Evolutionary conservation across 163 green algal species (phyloP).

Genomic region (Volvox carteri): DNA sequence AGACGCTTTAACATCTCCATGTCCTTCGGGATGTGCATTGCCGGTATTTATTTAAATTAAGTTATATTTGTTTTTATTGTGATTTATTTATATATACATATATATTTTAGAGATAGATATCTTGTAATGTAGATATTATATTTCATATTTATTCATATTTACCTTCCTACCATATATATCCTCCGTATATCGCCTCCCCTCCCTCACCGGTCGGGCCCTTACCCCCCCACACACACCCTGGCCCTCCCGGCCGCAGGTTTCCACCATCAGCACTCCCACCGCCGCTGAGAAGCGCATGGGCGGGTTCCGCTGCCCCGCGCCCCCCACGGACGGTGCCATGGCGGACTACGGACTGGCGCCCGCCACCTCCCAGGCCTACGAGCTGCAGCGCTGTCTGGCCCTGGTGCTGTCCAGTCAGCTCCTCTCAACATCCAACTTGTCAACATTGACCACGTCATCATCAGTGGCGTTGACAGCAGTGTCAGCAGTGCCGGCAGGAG

Average conservation of each 20-base stretch:
- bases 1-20: too few species aligned
- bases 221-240: too few species aligned
- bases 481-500: not conserved
- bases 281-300: slow-evolving; percentile 35
- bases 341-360: slow-evolving; percentile 24
- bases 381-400: slow-evolving; percentile 43
- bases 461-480: not conserved
- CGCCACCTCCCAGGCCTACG: slow-evolving; percentile 7
- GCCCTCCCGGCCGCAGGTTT: not conserved
- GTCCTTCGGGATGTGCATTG: too few species aligned
- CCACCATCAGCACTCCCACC: slow-evolving; percentile 39
- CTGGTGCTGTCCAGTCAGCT: slow-evolving; percentile 11
- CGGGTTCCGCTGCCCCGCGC: slow-evolving; percentile 30
- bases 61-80: too few species aligned
- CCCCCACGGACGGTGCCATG: slow-evolving; percentile 27
- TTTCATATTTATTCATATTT: too few species aligned
- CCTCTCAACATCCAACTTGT: not conserved
- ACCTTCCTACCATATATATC: too few species aligned
- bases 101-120: too few species aligned
- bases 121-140: too few species aligned
- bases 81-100: too few species aligned
- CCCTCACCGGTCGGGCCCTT: too few species aligned
- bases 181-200: too few species aligned
- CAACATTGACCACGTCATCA: not conserved
- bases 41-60: too few species aligned